phyloP scores from a whole-genome alignment of 2,329 filamentous ascomycete species.

The Aspergillus neotritici region DNA sequence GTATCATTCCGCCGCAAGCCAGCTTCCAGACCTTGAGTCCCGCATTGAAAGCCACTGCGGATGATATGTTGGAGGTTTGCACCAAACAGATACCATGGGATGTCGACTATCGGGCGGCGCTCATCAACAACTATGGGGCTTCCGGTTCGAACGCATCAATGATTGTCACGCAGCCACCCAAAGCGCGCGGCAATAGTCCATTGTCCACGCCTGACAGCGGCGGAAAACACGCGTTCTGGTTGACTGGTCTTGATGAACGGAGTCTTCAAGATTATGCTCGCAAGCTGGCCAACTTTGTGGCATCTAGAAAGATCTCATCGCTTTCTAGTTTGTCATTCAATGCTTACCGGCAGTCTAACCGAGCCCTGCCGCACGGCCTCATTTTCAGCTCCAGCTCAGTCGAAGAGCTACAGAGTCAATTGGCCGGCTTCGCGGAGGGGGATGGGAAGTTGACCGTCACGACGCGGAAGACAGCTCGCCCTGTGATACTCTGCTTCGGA shows the following conservation, averaged over 20 bases:
- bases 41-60: slow-evolving; percentile 11
- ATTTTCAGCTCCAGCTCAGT: slow-evolving; percentile 1
- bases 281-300: background rate
- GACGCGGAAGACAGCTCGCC: background rate
- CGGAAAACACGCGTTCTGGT: background rate
- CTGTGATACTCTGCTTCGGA: slow-evolving; percentile 35
- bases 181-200: too few species aligned
- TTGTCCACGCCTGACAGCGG: too few species aligned
- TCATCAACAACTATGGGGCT: slow-evolving; percentile 21
- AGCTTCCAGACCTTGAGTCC: slow-evolving; percentile 21
- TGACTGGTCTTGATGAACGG: slow-evolving; percentile 1
- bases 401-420: background rate
- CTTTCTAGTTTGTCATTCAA: slow-evolving; percentile 4
- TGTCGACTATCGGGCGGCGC: slow-evolving; percentile 14
- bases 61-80: slow-evolving; percentile 11
- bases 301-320: background rate
- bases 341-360: background rate
- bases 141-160: too few species aligned
- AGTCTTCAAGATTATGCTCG: slow-evolving; percentile 1
- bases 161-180: too few species aligned
- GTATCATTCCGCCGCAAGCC: slow-evolving; percentile 24
- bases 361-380: background rate
- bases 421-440: background rate
- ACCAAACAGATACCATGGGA: slow-evolving; percentile 12
- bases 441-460: background rate